Base-by-base conservation (phyloP, 306 rosid genomes). In the Fagus crenata region DNA sequence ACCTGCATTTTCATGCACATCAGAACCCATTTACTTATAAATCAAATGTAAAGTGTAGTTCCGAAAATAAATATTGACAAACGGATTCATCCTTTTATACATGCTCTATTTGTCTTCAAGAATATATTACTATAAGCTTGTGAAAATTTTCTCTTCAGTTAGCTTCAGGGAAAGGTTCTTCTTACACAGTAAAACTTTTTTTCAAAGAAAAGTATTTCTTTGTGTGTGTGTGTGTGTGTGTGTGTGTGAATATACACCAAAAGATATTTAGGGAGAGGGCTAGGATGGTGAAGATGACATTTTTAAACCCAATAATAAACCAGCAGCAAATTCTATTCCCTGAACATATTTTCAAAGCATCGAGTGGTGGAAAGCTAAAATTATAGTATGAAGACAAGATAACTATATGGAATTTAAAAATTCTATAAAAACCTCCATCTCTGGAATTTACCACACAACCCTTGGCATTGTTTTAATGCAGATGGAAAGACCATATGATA, bases 1-100 rank as follows among this genome's bases (percentile, higher is more conserved):
- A 95, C 87, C 98, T 95, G 80, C 77, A 88, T 80, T 18, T 69
- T 36, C 74, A 35, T 73, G 39, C 28, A 77, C 75, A 39, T 67
- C 32, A 67, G 71, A 67, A 67, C 8, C 71, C 71, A 67, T n/a
- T 67, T 67, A 40, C 28, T 63, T 36, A 63, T 15, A 37, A 39
- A 67, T 17, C 49, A 17, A 63, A 35, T 9, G 0, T 36, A 14
- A 63, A 1, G 43, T 35, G 22, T 39, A 67, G 31, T 37, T 39
- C 18, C 41, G 18, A 9, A 67, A 32, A 67, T 18, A 56, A 28
- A 33, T 22, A 1, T 17, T 17, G n/a, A n/a, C 22, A 5, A 15
- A 37, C 15, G 14, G 32, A 36, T 60, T 60, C 11, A 15, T 60
- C 67, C 41, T 0, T 4, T 60, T 60, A 60, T 22, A 22, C 28